Evolutionary conservation across 345 rosid genomes (phyloP), one percentile per base, ranked within the genome.

Genomic region (Camelina hispida): DNA sequence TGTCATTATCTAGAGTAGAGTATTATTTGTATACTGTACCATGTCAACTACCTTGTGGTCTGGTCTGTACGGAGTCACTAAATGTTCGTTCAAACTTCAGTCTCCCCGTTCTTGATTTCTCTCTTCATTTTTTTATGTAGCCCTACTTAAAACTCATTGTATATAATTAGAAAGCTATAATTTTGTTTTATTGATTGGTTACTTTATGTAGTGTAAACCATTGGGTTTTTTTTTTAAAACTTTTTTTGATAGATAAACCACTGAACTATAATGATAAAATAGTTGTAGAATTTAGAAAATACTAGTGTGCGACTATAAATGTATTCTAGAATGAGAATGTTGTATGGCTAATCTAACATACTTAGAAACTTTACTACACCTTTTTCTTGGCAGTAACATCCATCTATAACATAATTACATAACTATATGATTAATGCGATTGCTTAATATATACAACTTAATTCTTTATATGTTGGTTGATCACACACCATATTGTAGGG

Each of bases 41-140:
- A 34, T 44, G 73, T 50, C 78, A 66, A 73, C 73, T 32, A 75
- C 73, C 78, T 75, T 62, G 62, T 75, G 73, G 68, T 64, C 28
- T 54, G 62, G 69, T 57, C 78, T 74, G 78, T 74, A 74, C 78
- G 78, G 73, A 57, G 17, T 58, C 61, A 66, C 25, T 74, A 48
- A 66, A 66, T 58, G 67, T 15, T 66, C 47, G 43, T 58, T 66
- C 44, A 69, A 57, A 57, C 59, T 54, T 54, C 17, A 54, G n/a
- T 28, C 59, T 20, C 3, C 14, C 32, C 14, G 13, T 16, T 18
- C 17, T 4, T 51, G 28, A 20, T 22, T 22, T 30, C n/a, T 22
- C 7, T 3, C n/a, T 52, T 52, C 14, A 5, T 11, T 11, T 10
- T 52, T 50, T 52, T 52, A 22, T 22, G 4, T 32, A 15, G 43